Evolutionary conservation across 208 protist genomes (phyloP).

Genomic region (Trypanosoma avium): DNA sequence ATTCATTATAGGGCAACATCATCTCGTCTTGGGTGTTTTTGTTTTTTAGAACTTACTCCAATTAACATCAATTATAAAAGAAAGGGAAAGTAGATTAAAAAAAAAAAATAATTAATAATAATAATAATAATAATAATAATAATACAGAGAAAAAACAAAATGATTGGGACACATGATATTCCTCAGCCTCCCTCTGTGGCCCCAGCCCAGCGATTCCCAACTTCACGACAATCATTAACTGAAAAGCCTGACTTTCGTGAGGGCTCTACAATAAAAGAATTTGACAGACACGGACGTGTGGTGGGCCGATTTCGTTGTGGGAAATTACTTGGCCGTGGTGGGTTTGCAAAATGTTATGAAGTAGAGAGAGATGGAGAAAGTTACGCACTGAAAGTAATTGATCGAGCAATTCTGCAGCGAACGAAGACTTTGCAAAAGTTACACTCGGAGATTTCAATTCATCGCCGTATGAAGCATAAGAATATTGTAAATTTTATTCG

Average conservation of each 20-base stretch:
- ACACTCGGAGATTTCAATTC: conserved; percentile 97
- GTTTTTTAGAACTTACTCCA: too few species aligned
- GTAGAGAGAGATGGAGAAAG: conserved; percentile 76
- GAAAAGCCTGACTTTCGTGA: conserved; percentile 31
- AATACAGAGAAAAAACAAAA: neutral
- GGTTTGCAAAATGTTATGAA: conserved; percentile 97
- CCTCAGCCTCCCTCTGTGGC: conserved; percentile 6
- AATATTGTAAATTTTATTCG: conserved; percentile 97
- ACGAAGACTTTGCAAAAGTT: conserved; percentile 95
- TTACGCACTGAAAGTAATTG: conserved; percentile 95
- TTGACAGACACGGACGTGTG: conserved; percentile 32
- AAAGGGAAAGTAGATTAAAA: neutral
- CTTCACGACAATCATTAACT: neutral
- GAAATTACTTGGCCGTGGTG: conserved; percentile 89
- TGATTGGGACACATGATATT: conserved; percentile 4
- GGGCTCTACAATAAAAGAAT: conserved; percentile 24
- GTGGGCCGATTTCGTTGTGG: conserved; percentile 54
- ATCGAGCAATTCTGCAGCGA: conserved; percentile 91
- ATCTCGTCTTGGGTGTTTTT: too few species aligned
- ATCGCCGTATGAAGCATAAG: conserved; percentile 93
- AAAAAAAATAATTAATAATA: neutral
- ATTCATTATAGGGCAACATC: too few species aligned
- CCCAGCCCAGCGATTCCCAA: conserved; percentile 5
- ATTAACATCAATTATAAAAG: too few species aligned
- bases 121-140: neutral